Evolutionary conservation across 768 basidiomycete species (phyloP), one percentile per base, ranked within the genome.

Genomic region (Lepiota brunneoincarnata): DNA sequence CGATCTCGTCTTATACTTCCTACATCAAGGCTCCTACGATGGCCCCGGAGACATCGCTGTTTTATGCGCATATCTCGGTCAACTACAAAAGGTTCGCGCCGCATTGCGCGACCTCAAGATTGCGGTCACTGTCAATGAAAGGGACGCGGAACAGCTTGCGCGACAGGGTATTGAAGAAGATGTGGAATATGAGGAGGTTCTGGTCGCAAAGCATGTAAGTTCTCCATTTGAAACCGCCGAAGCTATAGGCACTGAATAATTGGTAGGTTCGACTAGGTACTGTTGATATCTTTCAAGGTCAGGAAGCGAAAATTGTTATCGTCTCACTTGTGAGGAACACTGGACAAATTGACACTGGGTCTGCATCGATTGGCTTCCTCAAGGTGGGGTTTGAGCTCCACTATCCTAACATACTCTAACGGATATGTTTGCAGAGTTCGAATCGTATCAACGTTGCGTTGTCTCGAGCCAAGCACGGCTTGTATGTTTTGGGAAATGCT

Each of bases 211-310:
- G 59, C 72, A 77, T 38, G 87, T 87, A 60, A 21, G 76, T 64
- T 15, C 43, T 3, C 17, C 11, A 44, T 36, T n/a, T 28, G 11
- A 14, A 39, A 38, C 39, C 4, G 35, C 36, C 3, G 9, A 9
- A 36, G 21, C 12, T 6, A 1, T 28, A 42, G 43, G 40, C 23
- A 12, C 49, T 49, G 26, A 26, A 20, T 26, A 28, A 12, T 14
- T 46, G 2, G 0, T 44, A 89, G 87, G 79, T 89, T 38, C 76
- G 80, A 6, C 70, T 91, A 4, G 79, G 89, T 4, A 91, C 89
- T 0, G 79, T 91, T 1, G 89, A 92, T 57, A 89, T 85, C 46
- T 91, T 82, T 62, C 90, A 91, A 66, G 89, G 88, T 2, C 82
- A 86, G 55, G 87, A 89, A 69, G 84, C 79, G 1, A 80, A 75